A percentile compares a stretch with the other conserved stretches of the same genome.
phyloP scores from a whole-genome alignment of 495 filamentous ascomycete species.

The Aspergillus conjunctus region DNA sequence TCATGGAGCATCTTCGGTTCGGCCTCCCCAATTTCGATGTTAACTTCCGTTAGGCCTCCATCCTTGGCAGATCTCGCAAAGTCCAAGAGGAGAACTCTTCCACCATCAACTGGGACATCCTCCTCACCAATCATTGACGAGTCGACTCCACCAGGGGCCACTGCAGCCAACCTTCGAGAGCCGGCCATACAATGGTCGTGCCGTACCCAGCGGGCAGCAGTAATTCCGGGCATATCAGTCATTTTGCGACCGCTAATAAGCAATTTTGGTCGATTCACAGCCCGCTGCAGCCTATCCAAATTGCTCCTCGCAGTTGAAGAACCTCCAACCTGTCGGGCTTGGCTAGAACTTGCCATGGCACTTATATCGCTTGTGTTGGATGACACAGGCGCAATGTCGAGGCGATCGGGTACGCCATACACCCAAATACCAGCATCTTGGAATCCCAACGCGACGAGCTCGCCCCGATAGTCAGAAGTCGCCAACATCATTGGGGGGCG shows the following conservation, averaged over 20 bases:
- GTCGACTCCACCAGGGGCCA: conserved; percentile 73
- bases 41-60: conserved; percentile 57
- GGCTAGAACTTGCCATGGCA: conserved; percentile 16
- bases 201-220: conserved; percentile 46
- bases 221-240: conserved; percentile 47
- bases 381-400: conserved; percentile 55
- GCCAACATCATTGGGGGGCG: conserved; percentile 68
- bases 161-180: conserved; percentile 62
- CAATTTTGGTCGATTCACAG: conserved; percentile 38
- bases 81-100: conserved; percentile 75
- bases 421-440: conserved; percentile 73
- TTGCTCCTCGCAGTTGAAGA: conserved; percentile 26
- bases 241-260: conserved; percentile 42
- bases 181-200: conserved; percentile 15
- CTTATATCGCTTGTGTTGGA: conserved; percentile 19
- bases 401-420: conserved; percentile 75
- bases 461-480: conserved; percentile 64
- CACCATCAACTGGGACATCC: conserved; percentile 79
- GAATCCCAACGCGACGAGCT: conserved; percentile 77
- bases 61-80: conserved; percentile 63
- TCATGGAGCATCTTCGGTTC: conserved; percentile 71
- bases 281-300: conserved; percentile 35
- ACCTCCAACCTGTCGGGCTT: conserved; percentile 13
- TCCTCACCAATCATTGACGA: conserved; percentile 66
- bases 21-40: conserved; percentile 73